phyloP scores from a whole-genome alignment of 192 early-diverging fungal species.

The Gigaspora rosea region DNA sequence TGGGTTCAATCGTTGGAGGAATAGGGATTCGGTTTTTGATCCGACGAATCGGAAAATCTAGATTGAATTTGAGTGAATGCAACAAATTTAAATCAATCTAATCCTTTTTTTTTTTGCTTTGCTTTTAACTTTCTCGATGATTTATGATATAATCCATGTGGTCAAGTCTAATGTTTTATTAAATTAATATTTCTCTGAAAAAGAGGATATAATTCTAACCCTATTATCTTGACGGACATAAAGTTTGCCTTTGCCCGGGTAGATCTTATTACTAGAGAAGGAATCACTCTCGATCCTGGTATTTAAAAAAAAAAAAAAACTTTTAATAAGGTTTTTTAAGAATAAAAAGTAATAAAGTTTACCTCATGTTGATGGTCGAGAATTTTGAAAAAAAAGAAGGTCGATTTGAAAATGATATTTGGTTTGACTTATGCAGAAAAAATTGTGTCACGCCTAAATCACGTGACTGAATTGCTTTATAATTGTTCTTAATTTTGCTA shows the following conservation, averaged over 20 bases:
- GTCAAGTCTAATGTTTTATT: neutral
- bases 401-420: no score
- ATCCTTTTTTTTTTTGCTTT: no score
- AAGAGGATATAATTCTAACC: constrained; percentile 52
- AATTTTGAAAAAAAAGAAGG: neutral
- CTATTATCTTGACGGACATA: constrained; percentile 90
- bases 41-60: constrained; percentile 88
- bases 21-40: constrained; percentile 96
- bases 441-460: no score
- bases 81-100: no score
- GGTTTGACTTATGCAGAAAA: no score
- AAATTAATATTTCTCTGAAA: neutral
- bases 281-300: constrained; percentile 88
- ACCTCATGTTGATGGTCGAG: constrained; percentile 3
- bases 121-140: no score
- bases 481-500: no score
- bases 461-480: no score
- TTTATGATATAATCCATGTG: neutral
- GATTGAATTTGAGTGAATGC: neutral
- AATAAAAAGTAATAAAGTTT: neutral
- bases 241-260: constrained; percentile 96
- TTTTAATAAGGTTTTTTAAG: neutral
- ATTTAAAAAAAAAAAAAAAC: neutral
- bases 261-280: constrained; percentile 99
- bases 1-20: constrained; percentile 96